phyloP scores from a whole-genome alignment of 306 rosid genomes.

The Cucumis melo region DNA sequence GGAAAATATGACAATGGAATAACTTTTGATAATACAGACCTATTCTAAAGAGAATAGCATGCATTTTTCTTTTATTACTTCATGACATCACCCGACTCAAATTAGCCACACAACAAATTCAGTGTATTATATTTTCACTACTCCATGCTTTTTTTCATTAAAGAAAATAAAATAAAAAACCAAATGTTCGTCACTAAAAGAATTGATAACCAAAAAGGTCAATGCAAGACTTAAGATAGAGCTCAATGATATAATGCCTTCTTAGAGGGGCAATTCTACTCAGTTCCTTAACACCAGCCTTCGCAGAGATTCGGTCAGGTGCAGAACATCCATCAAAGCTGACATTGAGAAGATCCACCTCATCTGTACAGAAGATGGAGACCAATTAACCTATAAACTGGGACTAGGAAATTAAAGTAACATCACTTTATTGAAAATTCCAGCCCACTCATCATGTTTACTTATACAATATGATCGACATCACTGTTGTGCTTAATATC shows the following conservation, averaged over 20 bases:
- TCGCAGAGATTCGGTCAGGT: slow-evolving; percentile 81
- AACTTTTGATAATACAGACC: background rate
- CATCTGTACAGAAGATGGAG: slow-evolving; percentile 42
- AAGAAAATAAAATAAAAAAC: background rate
- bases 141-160: background rate
- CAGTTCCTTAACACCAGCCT: slow-evolving; percentile 63
- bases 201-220: background rate
- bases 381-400: slow-evolving; percentile 15
- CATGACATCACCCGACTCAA: background rate
- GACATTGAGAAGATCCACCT: slow-evolving; percentile 82
- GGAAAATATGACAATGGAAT: background rate
- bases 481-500: background rate
- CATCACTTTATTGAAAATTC: slow-evolving; percentile 7
- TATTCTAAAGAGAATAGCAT: background rate
- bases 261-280: slow-evolving; percentile 69
- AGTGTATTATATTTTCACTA: background rate
- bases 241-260: slow-evolving; percentile 21
- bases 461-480: background rate
- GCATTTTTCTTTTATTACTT: background rate
- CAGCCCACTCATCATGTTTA: slow-evolving; percentile 14
- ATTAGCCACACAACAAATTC: background rate
- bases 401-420: slow-evolving; percentile 7
- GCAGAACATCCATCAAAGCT: slow-evolving; percentile 78
- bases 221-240: background rate
- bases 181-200: background rate